phyloP scores from a whole-genome alignment of 768 basidiomycete genomes.

The Cubamyces lactineus region DNA sequence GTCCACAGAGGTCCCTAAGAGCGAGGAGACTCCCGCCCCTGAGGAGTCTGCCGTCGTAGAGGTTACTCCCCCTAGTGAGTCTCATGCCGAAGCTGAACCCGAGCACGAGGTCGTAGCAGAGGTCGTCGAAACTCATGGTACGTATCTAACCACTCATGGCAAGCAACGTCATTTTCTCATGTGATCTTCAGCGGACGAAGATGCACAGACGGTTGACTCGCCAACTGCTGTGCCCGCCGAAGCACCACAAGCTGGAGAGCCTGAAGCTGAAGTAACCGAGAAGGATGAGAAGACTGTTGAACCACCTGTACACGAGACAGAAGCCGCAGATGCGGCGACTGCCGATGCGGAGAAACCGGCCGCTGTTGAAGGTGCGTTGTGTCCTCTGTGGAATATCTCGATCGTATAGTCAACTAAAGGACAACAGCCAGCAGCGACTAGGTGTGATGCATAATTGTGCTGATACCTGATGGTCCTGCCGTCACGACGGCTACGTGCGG shows the following conservation, averaged over 20 bases:
- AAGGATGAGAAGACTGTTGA: neutral
- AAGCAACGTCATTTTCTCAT: no score
- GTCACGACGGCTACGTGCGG: slow-evolving; percentile 4
- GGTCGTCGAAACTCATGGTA: neutral
- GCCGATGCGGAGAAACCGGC: slow-evolving; percentile 10
- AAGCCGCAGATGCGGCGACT: neutral
- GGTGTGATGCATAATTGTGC: neutral
- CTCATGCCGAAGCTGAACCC: neutral
- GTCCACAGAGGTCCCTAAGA: no score
- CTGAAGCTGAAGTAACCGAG: neutral
- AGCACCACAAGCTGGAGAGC: neutral
- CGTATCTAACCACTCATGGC: neutral
- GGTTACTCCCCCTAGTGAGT: neutral
- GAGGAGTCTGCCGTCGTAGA: neutral
- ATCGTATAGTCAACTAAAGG: no score
- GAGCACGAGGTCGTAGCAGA: neutral
- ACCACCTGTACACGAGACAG: neutral
- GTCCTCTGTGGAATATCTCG: no score
- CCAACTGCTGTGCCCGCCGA: neutral
- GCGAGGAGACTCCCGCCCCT: neutral
- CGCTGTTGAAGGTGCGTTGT: slow-evolving; percentile 11
- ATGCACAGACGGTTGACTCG: neutral
- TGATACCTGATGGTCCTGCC: slow-evolving; percentile 14
- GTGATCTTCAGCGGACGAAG: neutral
- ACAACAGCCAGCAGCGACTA: slow-evolving; percentile 4